These are phyloP conservation scores for Wickerhamiella qilinensis DNA, from an alignment of 805 yeast species.

Conservation along the genomic window DNA sequence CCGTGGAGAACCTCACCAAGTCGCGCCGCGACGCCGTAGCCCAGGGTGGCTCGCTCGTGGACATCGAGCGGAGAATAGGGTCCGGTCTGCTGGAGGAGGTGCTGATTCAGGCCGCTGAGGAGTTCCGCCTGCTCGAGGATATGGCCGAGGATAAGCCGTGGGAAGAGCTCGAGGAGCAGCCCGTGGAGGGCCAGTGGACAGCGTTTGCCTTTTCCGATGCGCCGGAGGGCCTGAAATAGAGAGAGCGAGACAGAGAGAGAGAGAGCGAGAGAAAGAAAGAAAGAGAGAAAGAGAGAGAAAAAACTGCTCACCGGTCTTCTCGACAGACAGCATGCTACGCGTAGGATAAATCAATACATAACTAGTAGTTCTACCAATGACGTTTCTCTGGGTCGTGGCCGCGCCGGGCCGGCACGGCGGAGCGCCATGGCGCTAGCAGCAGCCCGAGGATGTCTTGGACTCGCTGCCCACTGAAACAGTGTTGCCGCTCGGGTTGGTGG, in stretches of 20 bases:
- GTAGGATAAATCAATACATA: no score
- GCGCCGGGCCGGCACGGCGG: no score
- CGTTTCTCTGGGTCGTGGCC: no score
- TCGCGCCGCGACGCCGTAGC: conserved; percentile 55
- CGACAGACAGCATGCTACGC: no score
- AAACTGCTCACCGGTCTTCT: no score
- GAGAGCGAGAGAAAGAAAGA: no score
- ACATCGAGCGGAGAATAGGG: conserved; percentile 60
- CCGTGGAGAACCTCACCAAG: conserved; percentile 55
- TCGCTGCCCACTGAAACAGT: conserved; percentile 19
- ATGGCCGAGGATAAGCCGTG: conserved; percentile 57
- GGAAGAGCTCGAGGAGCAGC: conserved; percentile 70
- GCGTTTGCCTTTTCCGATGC: conserved; percentile 12
- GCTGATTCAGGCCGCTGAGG: conserved; percentile 69
- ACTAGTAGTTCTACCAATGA: no score
- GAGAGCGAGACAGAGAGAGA: no score
- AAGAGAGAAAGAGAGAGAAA: no score
- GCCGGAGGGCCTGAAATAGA: neutral
- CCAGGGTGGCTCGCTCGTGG: conserved; percentile 39
- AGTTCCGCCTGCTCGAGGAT: conserved; percentile 47
- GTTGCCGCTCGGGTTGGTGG: conserved; percentile 16
- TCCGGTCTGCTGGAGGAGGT: conserved; percentile 76
- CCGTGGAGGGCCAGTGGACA: conserved; percentile 65
- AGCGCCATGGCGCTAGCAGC: no score
- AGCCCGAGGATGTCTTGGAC: conserved; percentile 13